Evolutionary conservation across 257 asterid species (phyloP), one percentile per base, ranked within the genome.

Genomic region (Solanum medicagineum): DNA sequence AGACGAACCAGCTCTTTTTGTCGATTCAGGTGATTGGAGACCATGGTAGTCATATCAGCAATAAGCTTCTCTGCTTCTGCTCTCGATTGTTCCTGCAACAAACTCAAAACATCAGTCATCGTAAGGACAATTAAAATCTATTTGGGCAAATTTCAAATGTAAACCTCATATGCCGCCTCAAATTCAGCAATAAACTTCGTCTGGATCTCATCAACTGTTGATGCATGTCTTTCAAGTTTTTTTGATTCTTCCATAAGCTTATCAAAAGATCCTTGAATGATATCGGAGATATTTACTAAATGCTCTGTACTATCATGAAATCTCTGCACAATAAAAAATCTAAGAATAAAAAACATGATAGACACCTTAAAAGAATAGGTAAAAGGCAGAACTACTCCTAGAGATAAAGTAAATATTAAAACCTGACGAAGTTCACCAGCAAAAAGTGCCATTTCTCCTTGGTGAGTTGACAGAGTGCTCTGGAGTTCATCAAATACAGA

Each of bases 361-460:
- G 80, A 62, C 22, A 56, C n/a, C 83, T 81, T 15, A 65, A 70
- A 73, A 24, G 65, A 75, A 53, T 5, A 75, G 42, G 26, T 77
- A 51, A 77, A 47, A 79, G 47, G 47, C 29, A 24, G 47, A 40
- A 79, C 83, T 26, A 26, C 45, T 26, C 45, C 65, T 54, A 77
- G 2, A 53, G 47, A 16, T 65, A 13, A 62, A 77, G 84, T 15
- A 22, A 51, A 56, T 15, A 29, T 55, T 84, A 54, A 89, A 88
- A 95, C 98, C 98, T 95, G 94, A 47, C 94, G 95, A 84, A 95
- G 96, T 86, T 94, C 98, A 89, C 94, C 90, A 3, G 95, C 93
- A 85, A 95, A 90, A 26, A 86, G 89, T 65, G 95, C 89, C 90
- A 89, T 91, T 92, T 95, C 98, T 81, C 92, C 94, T 85, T 89